Evolutionary conservation across 2,329 filamentous ascomycete genomes (phyloP).

Genomic region (Ophiostoma quercus): DNA sequence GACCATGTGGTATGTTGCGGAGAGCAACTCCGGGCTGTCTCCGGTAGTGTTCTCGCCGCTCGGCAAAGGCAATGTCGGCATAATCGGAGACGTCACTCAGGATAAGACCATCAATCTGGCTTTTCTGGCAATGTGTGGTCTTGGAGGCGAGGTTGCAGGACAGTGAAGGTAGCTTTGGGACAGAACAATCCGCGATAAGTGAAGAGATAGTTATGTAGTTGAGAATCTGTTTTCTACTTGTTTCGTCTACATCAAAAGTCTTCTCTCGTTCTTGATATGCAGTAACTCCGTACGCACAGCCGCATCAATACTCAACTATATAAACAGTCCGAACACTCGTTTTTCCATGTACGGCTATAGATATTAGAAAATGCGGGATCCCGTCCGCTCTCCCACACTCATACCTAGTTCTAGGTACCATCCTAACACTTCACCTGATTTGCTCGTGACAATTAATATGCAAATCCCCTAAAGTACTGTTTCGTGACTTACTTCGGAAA

Average conservation of each 20-base stretch:
- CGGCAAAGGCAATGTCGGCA: neutral
- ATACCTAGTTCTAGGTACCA: too few relatives aligned
- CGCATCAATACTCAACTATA: too few relatives aligned
- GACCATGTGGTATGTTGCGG: neutral
- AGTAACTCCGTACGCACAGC: too few relatives aligned
- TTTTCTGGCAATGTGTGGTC: neutral
- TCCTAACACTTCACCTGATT: too few relatives aligned
- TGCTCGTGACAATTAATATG: too few relatives aligned
- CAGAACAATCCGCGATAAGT: too few relatives aligned
- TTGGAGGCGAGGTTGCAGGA: neutral
- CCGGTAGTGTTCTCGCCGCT: neutral
- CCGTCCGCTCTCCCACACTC: neutral
- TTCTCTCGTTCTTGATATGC: too few relatives aligned
- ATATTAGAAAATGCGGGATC: neutral
- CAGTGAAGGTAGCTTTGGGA: too few relatives aligned
- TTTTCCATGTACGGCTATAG: neutral
- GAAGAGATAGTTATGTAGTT: too few relatives aligned
- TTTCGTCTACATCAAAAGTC: too few relatives aligned
- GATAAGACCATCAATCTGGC: neutral
- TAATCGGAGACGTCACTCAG: neutral
- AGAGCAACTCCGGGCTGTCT: neutral
- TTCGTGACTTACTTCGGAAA: too few relatives aligned
- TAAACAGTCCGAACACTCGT: neutral
- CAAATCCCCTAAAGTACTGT: too few relatives aligned
- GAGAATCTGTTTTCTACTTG: neutral